phyloP scores from a whole-genome alignment of 1,284 basidiomycete genomes.

The Malassezia caprae region DNA sequence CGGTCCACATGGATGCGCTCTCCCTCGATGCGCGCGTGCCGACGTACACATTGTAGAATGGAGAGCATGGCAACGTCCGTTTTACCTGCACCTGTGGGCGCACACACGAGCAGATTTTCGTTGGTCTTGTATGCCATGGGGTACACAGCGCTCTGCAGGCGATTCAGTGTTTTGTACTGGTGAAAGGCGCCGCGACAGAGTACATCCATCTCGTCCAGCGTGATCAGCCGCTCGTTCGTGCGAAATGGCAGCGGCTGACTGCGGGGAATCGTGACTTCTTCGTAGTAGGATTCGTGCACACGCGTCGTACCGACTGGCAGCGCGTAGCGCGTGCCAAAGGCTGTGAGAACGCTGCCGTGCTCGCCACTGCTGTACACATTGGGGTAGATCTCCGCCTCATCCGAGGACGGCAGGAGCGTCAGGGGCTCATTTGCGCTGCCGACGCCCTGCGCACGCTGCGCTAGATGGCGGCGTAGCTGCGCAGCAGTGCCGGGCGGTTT shows the following conservation, averaged over 20 bases:
- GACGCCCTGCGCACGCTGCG: conserved; percentile 59
- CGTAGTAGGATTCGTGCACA: conserved; percentile 53
- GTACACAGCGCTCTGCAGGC: conserved; percentile 91
- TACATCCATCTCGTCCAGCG: conserved; percentile 65
- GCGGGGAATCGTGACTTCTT: conserved; percentile 81
- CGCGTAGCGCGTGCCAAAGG: conserved; percentile 63
- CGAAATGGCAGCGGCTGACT: conserved; percentile 68
- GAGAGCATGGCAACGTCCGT: conserved; percentile 95
- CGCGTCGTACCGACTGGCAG: conserved; percentile 75
- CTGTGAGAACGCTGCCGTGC: conserved; percentile 64
- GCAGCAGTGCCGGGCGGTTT: conserved; percentile 18
- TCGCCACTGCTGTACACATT: conserved; percentile 74
- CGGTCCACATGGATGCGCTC: conserved; percentile 27
- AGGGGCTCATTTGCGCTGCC: conserved; percentile 51
- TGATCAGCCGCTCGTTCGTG: conserved; percentile 62
- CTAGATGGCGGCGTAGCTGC: conserved; percentile 48
- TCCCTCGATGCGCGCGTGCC: conserved; percentile 54
- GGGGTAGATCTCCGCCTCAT: conserved; percentile 58
- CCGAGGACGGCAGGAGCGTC: conserved; percentile 63
- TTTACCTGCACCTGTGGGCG: conserved; percentile 60
- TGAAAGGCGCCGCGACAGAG: conserved; percentile 79
- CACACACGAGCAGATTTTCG: conserved; percentile 80
- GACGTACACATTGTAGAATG: conserved; percentile 75
- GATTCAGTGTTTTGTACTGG: conserved; percentile 76
- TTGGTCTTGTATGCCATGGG: conserved; percentile 86